Evolutionary conservation across 345 rosid species (phyloP), one percentile per base, ranked within the genome.

Genomic region (Boechera divaricarpa): DNA sequence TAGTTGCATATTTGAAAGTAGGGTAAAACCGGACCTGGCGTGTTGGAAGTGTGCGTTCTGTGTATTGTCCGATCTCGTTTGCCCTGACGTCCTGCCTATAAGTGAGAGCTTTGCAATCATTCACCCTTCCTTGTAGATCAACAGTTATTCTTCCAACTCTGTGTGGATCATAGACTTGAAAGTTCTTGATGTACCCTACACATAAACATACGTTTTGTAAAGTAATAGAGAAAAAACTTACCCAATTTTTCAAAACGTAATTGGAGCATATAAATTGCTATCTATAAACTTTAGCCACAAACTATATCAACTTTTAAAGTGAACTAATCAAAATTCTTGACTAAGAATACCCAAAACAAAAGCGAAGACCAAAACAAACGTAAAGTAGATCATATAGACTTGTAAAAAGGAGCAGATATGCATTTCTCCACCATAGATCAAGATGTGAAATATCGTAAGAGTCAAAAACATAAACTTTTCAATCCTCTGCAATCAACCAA

Each of bases 41-140:
- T 8, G 98, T 91, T 16, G 99, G 99, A 76, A 95, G 99, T 38
- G 78, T 81, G 33, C 85, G 83, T 82, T 78, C 44, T 52, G 86
- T 89, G 83, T 91, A 95, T 4, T 75, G 52, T 33, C 78, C 94
- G 10, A 95, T 83, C 18, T 95, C 90, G 63, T 81, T 89, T 9
- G 94, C 97, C 82, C 86, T 89, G 67, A 95, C 58, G 79, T 95
- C 99, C 79, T 91, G 98, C 77, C 99, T 86, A 67, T 89, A 89
- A 41, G 91, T 91, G 42, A 95, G 89, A 53, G 97, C 96, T 64
- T 81, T 80, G 65, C 96, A 91, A 77, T 95, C 97, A 51, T 83
- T 92, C 44, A 95, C 82, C 82, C 97, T 88, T 31, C 99, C 99
- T 64, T 89, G 96, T 6, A 92, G 83, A 78, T 91, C 92, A 76